Base-by-base conservation (phyloP, 441 rosid species). In the Francoa sonchifolia region DNA sequence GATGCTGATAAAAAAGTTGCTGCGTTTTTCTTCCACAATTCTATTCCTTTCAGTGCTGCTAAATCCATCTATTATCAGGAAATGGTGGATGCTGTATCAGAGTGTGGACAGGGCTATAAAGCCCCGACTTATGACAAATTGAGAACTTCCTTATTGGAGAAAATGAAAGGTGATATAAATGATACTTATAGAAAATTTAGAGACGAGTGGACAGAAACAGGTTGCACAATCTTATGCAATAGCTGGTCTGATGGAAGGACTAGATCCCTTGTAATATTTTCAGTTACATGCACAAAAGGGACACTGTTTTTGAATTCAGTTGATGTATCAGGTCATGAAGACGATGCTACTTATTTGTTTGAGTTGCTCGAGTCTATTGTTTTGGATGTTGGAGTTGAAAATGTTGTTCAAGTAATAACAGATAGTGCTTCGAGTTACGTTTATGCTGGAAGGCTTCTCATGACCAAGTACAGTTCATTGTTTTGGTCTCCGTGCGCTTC, bases 401-500 rank as follows among this genome's bases (percentile, higher is more conserved):
- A 68, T 52, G 85, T 73, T 42, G 39, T 70, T 47, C 80, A 77
- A 47, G 71, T 73, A 13, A 68, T 77, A 57, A 77, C 73, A 9
- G 77, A 71, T 48, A 51, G 60, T 26, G 54, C 64, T 0, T 43
- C 73, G n/a, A 27, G 65, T 59, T 73, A 62, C 45, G 56, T 66
- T 48, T 66, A 57, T 58, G 76, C 77, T 3, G 80, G 76, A 33
- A 67, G 72, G 54, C 77, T 63, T 53, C 73, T 77, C 28, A 70
- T 68, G 77, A 48, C 71, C 27, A 77, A 71, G 55, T 70, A 77
- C 40, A 44, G 26, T 37, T 67, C 76, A 2, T 51, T 77, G 59
- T 77, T 77, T 57, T 73, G 80, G 72, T 68, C 69, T 20, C 80
- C 80, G 12, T 77, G 76, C 59, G 72, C 73, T 42, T 68, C 73